Conservation (phyloP, 2,329 filamentous ascomycete species). For the Hypoxylon sp. region DNA sequence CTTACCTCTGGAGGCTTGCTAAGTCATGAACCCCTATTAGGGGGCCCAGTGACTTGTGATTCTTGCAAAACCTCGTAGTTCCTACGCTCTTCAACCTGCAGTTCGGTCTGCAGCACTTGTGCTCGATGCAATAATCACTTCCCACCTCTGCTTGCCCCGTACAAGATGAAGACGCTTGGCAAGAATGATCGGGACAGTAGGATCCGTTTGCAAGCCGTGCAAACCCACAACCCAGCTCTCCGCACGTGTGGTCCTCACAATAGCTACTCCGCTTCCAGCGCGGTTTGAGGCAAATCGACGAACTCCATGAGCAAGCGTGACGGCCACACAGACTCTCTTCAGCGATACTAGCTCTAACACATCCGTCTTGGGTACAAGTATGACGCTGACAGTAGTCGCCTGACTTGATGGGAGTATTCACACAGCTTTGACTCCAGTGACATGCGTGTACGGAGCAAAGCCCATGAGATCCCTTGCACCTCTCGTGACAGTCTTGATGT, state of each 20-base stretch:
- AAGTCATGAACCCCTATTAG: constrained; percentile 34
- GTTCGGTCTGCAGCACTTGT: constrained; percentile 41
- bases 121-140: constrained; percentile 42
- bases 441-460: constrained; percentile 40
- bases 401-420: constrained; percentile 19
- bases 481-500: constrained; percentile 22
- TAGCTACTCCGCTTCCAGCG: constrained; percentile 43
- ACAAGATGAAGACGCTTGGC: constrained; percentile 38
- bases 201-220: constrained; percentile 33
- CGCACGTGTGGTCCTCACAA: constrained; percentile 44
- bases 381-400: constrained; percentile 37
- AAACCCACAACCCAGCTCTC: constrained; percentile 44
- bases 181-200: constrained; percentile 44
- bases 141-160: constrained; percentile 40
- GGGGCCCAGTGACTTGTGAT: constrained; percentile 35
- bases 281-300: constrained; percentile 36
- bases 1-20: constrained; percentile 42
- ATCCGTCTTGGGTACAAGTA: constrained; percentile 33
- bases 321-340: constrained; percentile 38
- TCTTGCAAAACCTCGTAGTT: constrained; percentile 39
- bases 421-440: constrained; percentile 35
- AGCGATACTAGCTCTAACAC: constrained; percentile 31
- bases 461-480: constrained; percentile 31
- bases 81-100: constrained; percentile 41
- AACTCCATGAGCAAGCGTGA: constrained; percentile 39